Percentiles rank a stretch among this genome's conserved stretches.
These are phyloP conservation scores for Oryza glumipatula DNA, from an alignment of 176 grass and related monocot species.

Conservation along the genomic window DNA sequence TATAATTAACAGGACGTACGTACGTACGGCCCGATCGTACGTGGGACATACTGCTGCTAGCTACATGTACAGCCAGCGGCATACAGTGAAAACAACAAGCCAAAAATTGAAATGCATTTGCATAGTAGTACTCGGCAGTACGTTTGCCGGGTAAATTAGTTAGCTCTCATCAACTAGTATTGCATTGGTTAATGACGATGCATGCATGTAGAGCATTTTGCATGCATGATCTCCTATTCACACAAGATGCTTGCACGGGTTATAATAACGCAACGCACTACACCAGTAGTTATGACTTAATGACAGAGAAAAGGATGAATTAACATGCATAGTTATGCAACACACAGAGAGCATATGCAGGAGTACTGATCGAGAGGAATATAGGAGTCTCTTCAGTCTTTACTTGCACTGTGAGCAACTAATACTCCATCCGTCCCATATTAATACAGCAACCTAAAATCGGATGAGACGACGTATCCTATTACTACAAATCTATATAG, in stretches of 20 bases:
- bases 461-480: no score
- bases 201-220: not conserved
- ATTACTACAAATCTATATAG: no score
- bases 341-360: not conserved
- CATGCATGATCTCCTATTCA: not conserved
- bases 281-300: not conserved
- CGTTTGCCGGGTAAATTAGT: conserved; percentile 1
- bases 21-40: no score
- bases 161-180: not conserved
- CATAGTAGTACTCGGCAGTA: conserved; percentile 32
- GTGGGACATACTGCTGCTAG: no score
- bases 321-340: no score
- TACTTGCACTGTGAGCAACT: not conserved
- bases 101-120: not conserved
- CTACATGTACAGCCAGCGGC: not conserved
- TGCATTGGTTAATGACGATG: not conserved
- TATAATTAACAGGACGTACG: not conserved
- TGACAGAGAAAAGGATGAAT: not conserved
- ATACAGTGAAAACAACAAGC: not conserved
- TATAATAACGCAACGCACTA: not conserved
- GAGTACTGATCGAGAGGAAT: not conserved
- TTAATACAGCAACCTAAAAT: no score
- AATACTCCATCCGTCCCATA: not conserved
- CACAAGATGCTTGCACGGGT: not conserved
- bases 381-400: not conserved